Evolutionary conservation across 495 filamentous ascomycete species (phyloP), one percentile per base, ranked within the genome.

Genomic region (Penicillium turbatum): DNA sequence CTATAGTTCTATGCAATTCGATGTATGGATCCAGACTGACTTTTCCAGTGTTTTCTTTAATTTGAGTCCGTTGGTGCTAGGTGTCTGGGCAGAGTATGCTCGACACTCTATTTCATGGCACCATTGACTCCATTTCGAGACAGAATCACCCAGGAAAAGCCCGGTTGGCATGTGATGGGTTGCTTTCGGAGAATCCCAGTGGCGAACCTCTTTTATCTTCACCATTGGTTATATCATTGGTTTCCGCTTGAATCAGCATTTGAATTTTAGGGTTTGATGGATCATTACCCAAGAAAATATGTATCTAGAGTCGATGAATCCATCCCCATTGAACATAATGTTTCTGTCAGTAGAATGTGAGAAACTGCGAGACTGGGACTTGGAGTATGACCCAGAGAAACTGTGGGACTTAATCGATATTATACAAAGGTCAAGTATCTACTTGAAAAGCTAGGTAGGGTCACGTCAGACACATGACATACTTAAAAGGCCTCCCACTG

Each of bases 121-220:
- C 27, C 15, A 2, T 13, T 24, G 26, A 51, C 30, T 50, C 15
- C 40, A 35, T 32, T 40, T 36, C 24, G 21, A 30, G 11, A 45
- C 9, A 9, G 24, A 8, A 19, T 4, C 15, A 21, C 9, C 21
- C 4, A 16, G 3, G 47, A n/a, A 38, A 56, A 11, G 29, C 41
- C n/a, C 0, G 16, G 12, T 17, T 48, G 17, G 35, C 27, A 35
- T 29, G 9, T 21, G 32, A 49, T 32, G 26, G 46, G 29, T 15
- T 21, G 38, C n/a, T n/a, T 34, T 40, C 31, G 17, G 21, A 42
- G 16, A 34, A 36, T 37, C 11, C 46, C 35, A 40, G 49, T 59
- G 60, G 60, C 48, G 53, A 34, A 56, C 60, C 56, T 62, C 60
- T 24, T 62, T 59, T 53, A 53, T 49, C 17, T 50, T 49, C n/a